Evolutionary conservation across 2,329 filamentous ascomycete species (phyloP), one percentile per base, ranked within the genome.

Genomic region (Blumeriella jaapii): DNA sequence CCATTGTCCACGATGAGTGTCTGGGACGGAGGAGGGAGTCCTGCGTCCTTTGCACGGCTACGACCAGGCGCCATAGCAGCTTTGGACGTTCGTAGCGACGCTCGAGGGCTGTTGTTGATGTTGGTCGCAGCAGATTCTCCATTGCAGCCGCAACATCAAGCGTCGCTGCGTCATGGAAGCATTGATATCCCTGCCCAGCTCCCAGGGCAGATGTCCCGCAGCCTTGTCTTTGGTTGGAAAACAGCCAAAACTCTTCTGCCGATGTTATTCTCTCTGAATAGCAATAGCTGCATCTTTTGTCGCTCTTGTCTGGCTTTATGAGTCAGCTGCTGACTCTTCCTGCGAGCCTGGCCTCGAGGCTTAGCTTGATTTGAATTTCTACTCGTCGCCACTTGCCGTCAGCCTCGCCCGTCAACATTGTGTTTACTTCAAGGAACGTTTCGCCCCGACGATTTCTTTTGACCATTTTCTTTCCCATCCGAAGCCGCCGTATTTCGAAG

Each of bases 1-100:
- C 91, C 91, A 63, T 96, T 95, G 63, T 98, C 91, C 53, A 98
- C 68, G 29, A 98, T 70, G 35, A 98, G 76, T 0, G 87, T 94
- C 39, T 65, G 71, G 2, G 66, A 55, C 0, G 78, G 77, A 6
- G 72, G 61, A 15, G 65, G 55, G 3, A 70, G 61, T 29, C 63
- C 61, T 5, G 65, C 56, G 11, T 64, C 5, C 15, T 27, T 27
- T 8, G 25, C 3, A 9, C 4, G 25, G 13, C 13, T 11, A 27
- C 15, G 25, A 13, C n/a, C 11, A 14, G 25, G 25, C 12, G 25
- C 25, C 25, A 27, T 27, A n/a, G 7, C 7, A n/a, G n/a, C n/a
- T n/a, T n/a, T n/a, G n/a, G n/a, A n/a, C n/a, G n/a, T n/a, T n/a
- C n/a, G n/a, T n/a, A n/a, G n/a, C n/a, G n/a, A n/a, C n/a, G n/a